Conservation (phyloP, 805 yeast genomes). For the Candida parachauliodes region DNA sequence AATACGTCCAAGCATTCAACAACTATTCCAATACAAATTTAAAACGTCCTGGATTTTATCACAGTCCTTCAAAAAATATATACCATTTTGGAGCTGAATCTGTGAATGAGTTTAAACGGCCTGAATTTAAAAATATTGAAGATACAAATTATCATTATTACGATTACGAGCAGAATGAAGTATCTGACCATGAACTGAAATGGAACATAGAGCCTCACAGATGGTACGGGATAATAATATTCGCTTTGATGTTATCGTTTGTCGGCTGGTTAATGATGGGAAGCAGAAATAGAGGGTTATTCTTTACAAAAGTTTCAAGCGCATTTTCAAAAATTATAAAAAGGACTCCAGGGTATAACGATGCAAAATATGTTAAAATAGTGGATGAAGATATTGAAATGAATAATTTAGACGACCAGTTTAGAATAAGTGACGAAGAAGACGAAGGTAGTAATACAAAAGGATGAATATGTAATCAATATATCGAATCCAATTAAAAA, state of each 20-base stretch:
- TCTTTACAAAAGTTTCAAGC: slow-evolving; percentile 5
- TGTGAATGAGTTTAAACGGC: slow-evolving; percentile 38
- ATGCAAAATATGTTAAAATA: slow-evolving; percentile 7
- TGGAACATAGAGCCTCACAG: slow-evolving; percentile 44
- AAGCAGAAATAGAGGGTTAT: slow-evolving; percentile 16
- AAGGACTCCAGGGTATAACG: slow-evolving; percentile 9
- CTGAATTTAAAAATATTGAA: slow-evolving; percentile 27
- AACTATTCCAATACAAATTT: slow-evolving; percentile 15
- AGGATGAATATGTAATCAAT: not conserved
- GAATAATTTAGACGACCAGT: slow-evolving; percentile 10
- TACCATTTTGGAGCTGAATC: slow-evolving; percentile 55
- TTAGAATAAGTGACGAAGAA: slow-evolving; percentile 19
- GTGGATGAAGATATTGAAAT: slow-evolving; percentile 11
- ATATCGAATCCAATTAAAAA: too few relatives aligned
- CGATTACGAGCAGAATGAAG: slow-evolving; percentile 30
- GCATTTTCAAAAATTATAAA: slow-evolving; percentile 1
- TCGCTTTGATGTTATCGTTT: slow-evolving; percentile 20
- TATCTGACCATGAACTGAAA: slow-evolving; percentile 31
- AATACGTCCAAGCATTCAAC: slow-evolving; percentile 41
- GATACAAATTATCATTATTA: slow-evolving; percentile 18
- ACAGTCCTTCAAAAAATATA: slow-evolving; percentile 44
- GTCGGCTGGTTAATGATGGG: slow-evolving; percentile 34
- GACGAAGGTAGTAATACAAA: slow-evolving; percentile 8
- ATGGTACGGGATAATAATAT: slow-evolving; percentile 35
- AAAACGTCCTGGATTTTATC: slow-evolving; percentile 45